Percentiles rank a stretch among this genome's conserved stretches.
phyloP scores from a whole-genome alignment of 345 rosid species.

The Arabis alpina region DNA sequence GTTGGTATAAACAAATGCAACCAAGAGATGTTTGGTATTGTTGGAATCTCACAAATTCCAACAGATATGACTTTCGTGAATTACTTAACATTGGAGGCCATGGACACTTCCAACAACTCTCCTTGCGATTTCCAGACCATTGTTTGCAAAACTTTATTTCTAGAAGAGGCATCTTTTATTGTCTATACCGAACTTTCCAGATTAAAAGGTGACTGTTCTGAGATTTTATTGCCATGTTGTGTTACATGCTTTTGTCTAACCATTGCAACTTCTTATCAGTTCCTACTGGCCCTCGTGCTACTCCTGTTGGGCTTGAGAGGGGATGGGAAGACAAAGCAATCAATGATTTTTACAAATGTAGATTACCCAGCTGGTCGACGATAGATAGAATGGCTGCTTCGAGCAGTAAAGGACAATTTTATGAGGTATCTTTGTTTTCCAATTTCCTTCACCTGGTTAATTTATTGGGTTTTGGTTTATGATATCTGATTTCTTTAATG shows the following conservation, averaged over 20 bases:
- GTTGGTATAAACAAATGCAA: neutral
- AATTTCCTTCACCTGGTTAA: neutral
- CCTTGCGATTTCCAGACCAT: neutral
- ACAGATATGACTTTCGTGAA: neutral
- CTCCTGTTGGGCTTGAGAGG: neutral
- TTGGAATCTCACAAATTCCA: too few relatives aligned
- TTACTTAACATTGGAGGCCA: conserved; percentile 5
- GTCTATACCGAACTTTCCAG: neutral
- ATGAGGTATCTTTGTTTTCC: neutral
- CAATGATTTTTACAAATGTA: conserved; percentile 7
- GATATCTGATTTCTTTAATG: neutral
- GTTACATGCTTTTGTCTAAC: too few relatives aligned
- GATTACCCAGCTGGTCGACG: neutral
- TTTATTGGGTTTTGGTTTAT: neutral
- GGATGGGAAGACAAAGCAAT: neutral
- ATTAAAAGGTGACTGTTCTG: neutral
- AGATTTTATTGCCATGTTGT: too few relatives aligned
- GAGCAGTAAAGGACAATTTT: neutral
- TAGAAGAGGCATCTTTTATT: neutral
- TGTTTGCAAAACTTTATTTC: neutral
- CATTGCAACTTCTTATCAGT: neutral
- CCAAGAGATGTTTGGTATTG: neutral
- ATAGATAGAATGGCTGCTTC: neutral
- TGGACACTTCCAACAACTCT: neutral
- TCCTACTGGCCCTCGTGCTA: conserved; percentile 4